Evolutionary conservation across 108 stramenopile species (phyloP).

Genomic region (Pseudonitzschia multiseries): DNA sequence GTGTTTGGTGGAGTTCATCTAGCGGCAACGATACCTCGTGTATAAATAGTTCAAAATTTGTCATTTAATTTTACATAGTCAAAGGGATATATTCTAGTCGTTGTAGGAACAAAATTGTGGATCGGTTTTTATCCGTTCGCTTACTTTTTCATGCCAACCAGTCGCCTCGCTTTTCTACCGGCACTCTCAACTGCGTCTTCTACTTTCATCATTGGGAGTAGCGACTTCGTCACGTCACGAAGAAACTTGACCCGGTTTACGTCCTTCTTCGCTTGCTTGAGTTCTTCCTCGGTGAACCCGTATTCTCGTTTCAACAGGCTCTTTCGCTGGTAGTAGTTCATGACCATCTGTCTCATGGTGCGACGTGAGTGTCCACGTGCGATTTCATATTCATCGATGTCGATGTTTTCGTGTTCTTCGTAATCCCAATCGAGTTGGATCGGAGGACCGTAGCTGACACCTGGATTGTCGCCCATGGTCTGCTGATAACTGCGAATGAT

Average conservation of each 20-base stretch:
- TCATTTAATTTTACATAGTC: too few species aligned
- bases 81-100: too few species aligned
- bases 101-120: not conserved
- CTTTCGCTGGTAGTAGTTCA: slow-evolving; percentile 53
- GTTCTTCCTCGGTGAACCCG: slow-evolving; percentile 45
- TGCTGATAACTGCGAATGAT: slow-evolving; percentile 51
- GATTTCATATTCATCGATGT: slow-evolving; percentile 58
- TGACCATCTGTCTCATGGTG: slow-evolving; percentile 36
- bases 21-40: too few species aligned
- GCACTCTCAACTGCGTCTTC: slow-evolving; percentile 54
- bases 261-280: slow-evolving; percentile 35
- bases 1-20: too few species aligned
- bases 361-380: slow-evolving; percentile 33
- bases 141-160: not conserved
- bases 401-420: slow-evolving; percentile 34
- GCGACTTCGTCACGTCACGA: slow-evolving; percentile 36
- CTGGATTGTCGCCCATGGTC: slow-evolving; percentile 67
- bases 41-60: too few species aligned
- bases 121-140: not conserved
- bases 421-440: slow-evolving; percentile 69
- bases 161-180: slow-evolving; percentile 45
- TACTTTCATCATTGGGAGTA: slow-evolving; percentile 32
- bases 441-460: slow-evolving; percentile 57
- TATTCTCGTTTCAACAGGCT: slow-evolving; percentile 36
- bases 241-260: slow-evolving; percentile 33